phyloP scores from a whole-genome alignment of 495 filamentous ascomycete genomes.

The Amorphotheca resinae region DNA sequence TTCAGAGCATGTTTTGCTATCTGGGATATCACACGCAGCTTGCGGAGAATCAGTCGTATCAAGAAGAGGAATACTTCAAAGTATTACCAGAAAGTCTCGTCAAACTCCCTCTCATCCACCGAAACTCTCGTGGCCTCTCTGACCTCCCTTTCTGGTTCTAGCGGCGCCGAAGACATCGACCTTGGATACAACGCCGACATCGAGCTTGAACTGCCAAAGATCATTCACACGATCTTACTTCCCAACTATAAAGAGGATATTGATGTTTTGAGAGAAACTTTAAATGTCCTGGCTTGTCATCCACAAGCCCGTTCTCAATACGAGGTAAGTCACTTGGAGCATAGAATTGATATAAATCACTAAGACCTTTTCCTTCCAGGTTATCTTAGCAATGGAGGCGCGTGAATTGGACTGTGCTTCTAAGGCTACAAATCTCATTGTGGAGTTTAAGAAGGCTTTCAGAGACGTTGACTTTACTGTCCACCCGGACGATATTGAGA shows the following conservation, averaged over 20 bases:
- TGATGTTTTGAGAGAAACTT: constrained; percentile 48
- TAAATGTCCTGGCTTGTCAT: constrained; percentile 53
- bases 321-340: constrained; percentile 44
- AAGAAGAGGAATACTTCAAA: neutral
- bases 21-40: constrained; percentile 28
- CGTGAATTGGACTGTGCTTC: constrained; percentile 39
- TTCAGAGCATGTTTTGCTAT: constrained; percentile 43
- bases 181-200: neutral
- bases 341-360: neutral
- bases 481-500: constrained; percentile 46
- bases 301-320: constrained; percentile 48
- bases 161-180: neutral
- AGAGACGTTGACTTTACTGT: constrained; percentile 47
- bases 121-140: neutral
- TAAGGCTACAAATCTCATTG: constrained; percentile 41
- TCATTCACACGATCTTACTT: constrained; percentile 49
- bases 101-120: neutral
- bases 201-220: constrained; percentile 16
- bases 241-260: constrained; percentile 61
- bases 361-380: constrained; percentile 31
- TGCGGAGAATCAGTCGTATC: neutral
- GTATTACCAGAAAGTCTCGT: neutral
- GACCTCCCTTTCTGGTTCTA: neutral
- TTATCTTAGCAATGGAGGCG: constrained; percentile 62
- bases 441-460: constrained; percentile 45